These are phyloP conservation scores for Cladorrhinum samala DNA, from an alignment of 495 filamentous ascomycete genomes.

Conservation along the genomic window DNA sequence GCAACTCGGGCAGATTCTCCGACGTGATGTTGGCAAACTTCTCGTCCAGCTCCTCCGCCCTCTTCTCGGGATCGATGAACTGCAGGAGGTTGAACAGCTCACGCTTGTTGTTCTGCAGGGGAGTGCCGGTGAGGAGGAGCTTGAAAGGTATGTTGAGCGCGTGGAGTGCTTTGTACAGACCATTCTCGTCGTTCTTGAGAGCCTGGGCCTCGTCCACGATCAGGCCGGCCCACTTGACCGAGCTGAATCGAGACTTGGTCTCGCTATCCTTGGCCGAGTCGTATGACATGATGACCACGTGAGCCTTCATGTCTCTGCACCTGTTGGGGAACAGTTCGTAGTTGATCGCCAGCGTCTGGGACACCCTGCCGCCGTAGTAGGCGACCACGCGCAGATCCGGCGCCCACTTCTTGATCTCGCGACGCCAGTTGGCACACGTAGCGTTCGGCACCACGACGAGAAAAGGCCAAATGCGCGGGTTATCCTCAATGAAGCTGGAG, in stretches of 20 bases:
- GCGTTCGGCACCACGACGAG: constrained; percentile 89
- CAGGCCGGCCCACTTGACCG: constrained; percentile 76
- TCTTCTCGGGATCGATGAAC: constrained; percentile 66
- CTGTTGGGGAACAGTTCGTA: constrained; percentile 75
- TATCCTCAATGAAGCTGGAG: constrained; percentile 64
- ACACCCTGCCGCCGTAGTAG: constrained; percentile 70
- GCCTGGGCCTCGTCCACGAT: constrained; percentile 96
- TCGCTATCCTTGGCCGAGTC: constrained; percentile 71
- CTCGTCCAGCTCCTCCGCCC: constrained; percentile 66
- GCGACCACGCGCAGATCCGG: constrained; percentile 81
- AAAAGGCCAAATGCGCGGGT: constrained; percentile 82
- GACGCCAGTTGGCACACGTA: constrained; percentile 93
- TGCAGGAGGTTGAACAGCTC: constrained; percentile 95
- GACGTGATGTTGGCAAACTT: constrained; percentile 67
- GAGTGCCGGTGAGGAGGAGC: constrained; percentile 82
- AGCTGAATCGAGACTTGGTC: constrained; percentile 54
- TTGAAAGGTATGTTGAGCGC: constrained; percentile 71
- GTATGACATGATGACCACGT: constrained; percentile 93
- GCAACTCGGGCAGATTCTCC: constrained; percentile 73
- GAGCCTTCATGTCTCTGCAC: constrained; percentile 59
- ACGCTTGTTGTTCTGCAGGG: constrained; percentile 88
- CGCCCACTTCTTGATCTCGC: constrained; percentile 92
- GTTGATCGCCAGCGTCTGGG: constrained; percentile 63
- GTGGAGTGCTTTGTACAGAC: constrained; percentile 68
- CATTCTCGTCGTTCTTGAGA: constrained; percentile 84